These are phyloP conservation scores for Chaetothyriales sp. DNA, from an alignment of 2,329 filamentous ascomycete species.

Conservation along the genomic window DNA sequence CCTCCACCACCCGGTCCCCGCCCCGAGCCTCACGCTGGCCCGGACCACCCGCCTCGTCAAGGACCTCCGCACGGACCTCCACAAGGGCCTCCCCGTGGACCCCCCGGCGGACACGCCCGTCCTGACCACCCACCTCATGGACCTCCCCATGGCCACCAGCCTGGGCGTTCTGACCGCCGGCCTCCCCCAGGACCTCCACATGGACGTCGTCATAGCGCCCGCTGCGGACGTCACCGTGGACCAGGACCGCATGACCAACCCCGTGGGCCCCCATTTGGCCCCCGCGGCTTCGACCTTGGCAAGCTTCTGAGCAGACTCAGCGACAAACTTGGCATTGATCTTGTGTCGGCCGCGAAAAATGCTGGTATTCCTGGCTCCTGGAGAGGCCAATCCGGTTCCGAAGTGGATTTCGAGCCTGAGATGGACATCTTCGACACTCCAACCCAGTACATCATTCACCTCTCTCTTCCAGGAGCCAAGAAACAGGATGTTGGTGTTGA, in stretches of 20 bases:
- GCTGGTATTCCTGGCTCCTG: conserved; percentile 14
- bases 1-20: background rate
- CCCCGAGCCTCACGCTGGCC: background rate
- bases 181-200: background rate
- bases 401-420: conserved; percentile 25
- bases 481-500: conserved; percentile 64
- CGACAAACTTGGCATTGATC: conserved; percentile 20
- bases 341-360: conserved; percentile 15
- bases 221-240: background rate
- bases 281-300: conserved; percentile 12
- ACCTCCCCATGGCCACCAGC: background rate
- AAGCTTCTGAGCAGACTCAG: conserved; percentile 20
- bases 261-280: background rate
- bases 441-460: conserved; percentile 51
- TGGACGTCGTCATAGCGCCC: background rate
- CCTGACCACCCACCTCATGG: background rate
- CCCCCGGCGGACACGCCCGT: too few species aligned
- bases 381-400: conserved; percentile 8
- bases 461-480: conserved; percentile 60
- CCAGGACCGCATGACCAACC: conserved; percentile 1
- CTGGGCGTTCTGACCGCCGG: background rate
- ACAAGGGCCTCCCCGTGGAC: background rate
- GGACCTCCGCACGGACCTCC: background rate
- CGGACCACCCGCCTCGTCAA: background rate
- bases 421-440: conserved; percentile 58